phyloP scores from a whole-genome alignment of 163 green algal genomes.

The Trebouxia gelatinosa region DNA sequence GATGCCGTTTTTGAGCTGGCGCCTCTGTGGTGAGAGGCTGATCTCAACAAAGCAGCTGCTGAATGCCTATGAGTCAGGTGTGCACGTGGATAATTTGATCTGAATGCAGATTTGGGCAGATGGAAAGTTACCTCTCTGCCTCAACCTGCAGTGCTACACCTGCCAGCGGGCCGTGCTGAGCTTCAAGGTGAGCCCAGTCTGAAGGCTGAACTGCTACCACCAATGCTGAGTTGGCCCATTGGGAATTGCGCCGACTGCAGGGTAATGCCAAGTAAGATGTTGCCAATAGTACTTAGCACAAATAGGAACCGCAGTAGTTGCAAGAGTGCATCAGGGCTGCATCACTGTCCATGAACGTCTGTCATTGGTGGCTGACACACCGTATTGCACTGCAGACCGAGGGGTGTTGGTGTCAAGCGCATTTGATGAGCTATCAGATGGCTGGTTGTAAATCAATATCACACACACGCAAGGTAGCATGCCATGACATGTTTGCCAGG shows the following conservation, averaged over 20 bases:
- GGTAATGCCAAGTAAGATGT: no score
- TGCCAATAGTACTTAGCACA: no score
- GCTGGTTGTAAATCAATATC: no score
- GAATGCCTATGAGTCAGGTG: neutral
- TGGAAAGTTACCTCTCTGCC: slow-evolving; percentile 36
- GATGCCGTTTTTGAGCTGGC: neutral
- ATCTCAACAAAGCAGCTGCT: neutral
- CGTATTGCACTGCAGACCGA: no score
- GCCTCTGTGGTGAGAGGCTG: neutral
- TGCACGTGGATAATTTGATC: neutral
- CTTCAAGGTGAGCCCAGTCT: slow-evolving; percentile 62
- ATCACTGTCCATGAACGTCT: no score
- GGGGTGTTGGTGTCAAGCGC: no score
- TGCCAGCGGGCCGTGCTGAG: slow-evolving; percentile 57
- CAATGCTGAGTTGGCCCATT: slow-evolving; percentile 81
- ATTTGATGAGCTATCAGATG: no score
- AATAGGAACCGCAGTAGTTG: no score
- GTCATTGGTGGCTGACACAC: no score
- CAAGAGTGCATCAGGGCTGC: no score
- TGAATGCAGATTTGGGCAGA: neutral
- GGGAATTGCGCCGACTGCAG: slow-evolving; percentile 60
- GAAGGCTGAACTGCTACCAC: slow-evolving; percentile 56
- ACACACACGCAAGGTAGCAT: no score
- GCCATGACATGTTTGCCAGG: no score
- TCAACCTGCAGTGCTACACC: slow-evolving; percentile 55